These are phyloP conservation scores for Lentinula edodes DNA, from an alignment of 768 basidiomycete genomes.

Conservation along the genomic window DNA sequence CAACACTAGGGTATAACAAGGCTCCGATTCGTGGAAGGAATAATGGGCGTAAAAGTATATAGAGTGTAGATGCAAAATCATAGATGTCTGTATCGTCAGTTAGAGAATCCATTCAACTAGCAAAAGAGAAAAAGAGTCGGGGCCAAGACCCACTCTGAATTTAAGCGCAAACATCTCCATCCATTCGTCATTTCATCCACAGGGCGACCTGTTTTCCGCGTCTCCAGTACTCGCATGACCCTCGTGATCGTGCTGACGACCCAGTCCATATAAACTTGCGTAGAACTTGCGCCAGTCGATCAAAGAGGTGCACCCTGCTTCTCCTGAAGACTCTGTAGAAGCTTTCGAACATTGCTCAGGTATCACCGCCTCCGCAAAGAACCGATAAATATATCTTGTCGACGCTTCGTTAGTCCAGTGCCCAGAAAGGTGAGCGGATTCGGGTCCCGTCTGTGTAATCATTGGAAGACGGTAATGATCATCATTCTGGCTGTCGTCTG, in stretches of 20 bases:
- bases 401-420: not conserved
- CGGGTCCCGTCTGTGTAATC: not conserved
- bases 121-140: not conserved
- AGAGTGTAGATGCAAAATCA: not conserved
- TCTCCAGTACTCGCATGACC: not conserved
- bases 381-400: not conserved
- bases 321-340: not conserved
- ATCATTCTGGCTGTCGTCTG: not conserved
- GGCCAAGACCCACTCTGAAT: not conserved
- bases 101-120: not conserved
- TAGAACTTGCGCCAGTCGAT: not conserved
- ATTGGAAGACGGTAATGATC: constrained; percentile 4
- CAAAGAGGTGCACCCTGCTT: not conserved
- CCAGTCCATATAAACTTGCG: not conserved
- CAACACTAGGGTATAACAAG: not conserved
- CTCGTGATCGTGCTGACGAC: not conserved
- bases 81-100: not conserved
- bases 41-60: not conserved
- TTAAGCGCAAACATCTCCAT: not conserved
- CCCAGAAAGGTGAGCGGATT: not conserved
- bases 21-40: not conserved
- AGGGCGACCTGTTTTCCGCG: not conserved
- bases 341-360: not conserved
- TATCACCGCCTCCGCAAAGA: constrained; percentile 1
- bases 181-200: not conserved